Conservation (phyloP, 345 rosid species). For the Citrus inodora region DNA sequence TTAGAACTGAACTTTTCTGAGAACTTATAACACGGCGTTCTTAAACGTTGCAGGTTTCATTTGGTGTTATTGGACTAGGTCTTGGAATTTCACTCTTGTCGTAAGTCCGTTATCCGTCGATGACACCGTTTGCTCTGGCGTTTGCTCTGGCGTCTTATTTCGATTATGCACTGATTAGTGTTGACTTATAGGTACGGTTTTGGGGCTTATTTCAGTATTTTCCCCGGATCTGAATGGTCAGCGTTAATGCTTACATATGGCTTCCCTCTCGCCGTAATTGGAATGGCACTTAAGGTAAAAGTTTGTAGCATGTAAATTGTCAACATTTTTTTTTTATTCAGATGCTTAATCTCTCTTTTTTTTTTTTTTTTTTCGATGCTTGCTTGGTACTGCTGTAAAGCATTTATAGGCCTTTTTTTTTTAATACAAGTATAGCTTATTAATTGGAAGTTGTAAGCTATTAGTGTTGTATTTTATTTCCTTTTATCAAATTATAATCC, state of each 20-base stretch:
- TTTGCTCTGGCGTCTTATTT: neutral
- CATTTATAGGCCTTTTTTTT: neutral
- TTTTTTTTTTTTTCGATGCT: neutral
- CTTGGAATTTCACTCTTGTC: constrained; percentile 73
- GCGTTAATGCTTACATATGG: constrained; percentile 94
- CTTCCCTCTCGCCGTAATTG: constrained; percentile 93
- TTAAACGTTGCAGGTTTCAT: constrained; percentile 61
- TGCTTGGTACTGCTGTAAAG: neutral
- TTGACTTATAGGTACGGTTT: constrained; percentile 69
- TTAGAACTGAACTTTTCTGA: neutral
- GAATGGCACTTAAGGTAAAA: constrained; percentile 96
- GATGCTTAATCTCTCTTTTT: neutral
- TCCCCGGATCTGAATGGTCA: constrained; percentile 98
- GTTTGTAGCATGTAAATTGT: constrained; percentile 10
- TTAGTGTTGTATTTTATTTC: neutral
- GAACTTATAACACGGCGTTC: neutral
- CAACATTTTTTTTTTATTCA: neutral
- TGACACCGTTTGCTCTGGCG: neutral
- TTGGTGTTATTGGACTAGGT: constrained; percentile 86
- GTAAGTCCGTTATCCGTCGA: constrained; percentile 42
- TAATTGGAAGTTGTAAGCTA: neutral
- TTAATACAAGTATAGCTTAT: neutral
- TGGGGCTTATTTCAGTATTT: constrained; percentile 88
- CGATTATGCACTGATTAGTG: constrained; percentile 7
- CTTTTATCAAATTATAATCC: neutral